Evolutionary conservation across 768 basidiomycete species (phyloP).

Genomic region (Leccinum uliginosum): DNA sequence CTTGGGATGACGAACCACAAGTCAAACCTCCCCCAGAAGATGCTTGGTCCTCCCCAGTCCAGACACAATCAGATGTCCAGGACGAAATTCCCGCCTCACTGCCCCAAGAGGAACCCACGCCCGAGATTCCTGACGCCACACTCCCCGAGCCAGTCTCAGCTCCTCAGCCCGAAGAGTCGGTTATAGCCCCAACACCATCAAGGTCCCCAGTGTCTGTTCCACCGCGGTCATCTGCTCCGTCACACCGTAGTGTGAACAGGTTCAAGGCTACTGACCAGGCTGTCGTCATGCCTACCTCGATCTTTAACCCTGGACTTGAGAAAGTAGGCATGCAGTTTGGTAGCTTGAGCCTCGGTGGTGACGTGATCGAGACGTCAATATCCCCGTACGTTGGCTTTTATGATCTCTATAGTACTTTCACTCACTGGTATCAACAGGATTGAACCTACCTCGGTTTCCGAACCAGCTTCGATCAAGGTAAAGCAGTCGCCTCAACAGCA

Average conservation of each 20-base stretch:
- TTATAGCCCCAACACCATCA: conserved; percentile 33
- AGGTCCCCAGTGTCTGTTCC: conserved; percentile 43
- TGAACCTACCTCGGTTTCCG: conserved; percentile 19
- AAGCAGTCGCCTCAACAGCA: conserved; percentile 38
- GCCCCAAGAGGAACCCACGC: conserved; percentile 33
- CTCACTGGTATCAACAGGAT: conserved; percentile 22
- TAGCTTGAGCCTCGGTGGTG: conserved; percentile 72
- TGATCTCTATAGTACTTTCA: neutral
- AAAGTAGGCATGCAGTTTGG: conserved; percentile 91
- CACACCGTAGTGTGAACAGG: conserved; percentile 55
- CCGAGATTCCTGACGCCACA: conserved; percentile 16
- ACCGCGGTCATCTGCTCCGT: conserved; percentile 47
- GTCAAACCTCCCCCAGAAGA: conserved; percentile 31
- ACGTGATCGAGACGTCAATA: conserved; percentile 49
- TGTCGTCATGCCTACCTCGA: conserved; percentile 71
- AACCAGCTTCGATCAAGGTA: conserved; percentile 9
- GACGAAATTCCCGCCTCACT: conserved; percentile 16
- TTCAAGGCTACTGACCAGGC: conserved; percentile 75
- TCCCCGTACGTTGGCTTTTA: conserved; percentile 39
- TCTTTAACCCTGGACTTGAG: conserved; percentile 57
- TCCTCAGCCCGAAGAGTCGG: conserved; percentile 24
- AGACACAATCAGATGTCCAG: conserved; percentile 19
- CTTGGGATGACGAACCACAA: conserved; percentile 69
- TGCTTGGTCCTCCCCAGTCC: conserved; percentile 31
- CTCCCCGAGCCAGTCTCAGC: conserved; percentile 14